These are phyloP conservation scores for Cladosporium sp. DNA, from an alignment of 2,329 filamentous ascomycete species.

Conservation along the genomic window DNA sequence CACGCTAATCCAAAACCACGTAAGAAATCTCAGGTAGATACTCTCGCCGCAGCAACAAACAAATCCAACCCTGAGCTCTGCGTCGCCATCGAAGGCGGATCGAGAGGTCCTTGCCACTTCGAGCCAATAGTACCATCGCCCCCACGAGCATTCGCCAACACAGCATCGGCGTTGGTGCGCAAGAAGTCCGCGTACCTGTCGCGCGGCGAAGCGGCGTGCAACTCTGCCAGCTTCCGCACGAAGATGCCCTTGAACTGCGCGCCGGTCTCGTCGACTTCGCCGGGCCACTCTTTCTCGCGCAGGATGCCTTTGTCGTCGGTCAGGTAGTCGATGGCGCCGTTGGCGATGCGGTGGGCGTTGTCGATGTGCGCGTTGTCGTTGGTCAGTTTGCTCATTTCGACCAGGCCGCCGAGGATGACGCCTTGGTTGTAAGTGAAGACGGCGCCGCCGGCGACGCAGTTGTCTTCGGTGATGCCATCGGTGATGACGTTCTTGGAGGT, in stretches of 20 bases:
- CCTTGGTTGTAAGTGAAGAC: constrained; percentile 63
- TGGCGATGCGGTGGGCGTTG: constrained; percentile 40
- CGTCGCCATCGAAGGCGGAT: constrained; percentile 55
- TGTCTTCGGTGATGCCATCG: constrained; percentile 48
- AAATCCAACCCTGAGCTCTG: constrained; percentile 69
- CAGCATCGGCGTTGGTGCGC: constrained; percentile 61
- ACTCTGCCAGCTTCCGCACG: constrained; percentile 62
- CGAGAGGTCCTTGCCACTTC: constrained; percentile 64
- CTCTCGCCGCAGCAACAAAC: constrained; percentile 59
- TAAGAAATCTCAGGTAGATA: not conserved
- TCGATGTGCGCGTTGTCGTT: constrained; percentile 37
- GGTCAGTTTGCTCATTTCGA: constrained; percentile 52
- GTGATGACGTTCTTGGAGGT: constrained; percentile 50
- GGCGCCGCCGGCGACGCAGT: constrained; percentile 44
- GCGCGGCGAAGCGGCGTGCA: constrained; percentile 55
- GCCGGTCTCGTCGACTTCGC: constrained; percentile 42
- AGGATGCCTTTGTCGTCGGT: constrained; percentile 42
- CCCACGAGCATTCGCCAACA: constrained; percentile 64
- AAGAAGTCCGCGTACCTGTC: constrained; percentile 57
- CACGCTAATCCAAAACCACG: not conserved
- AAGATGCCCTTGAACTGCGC: constrained; percentile 74
- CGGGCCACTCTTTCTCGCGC: constrained; percentile 36
- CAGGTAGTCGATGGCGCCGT: constrained; percentile 42
- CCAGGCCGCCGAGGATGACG: constrained; percentile 60
- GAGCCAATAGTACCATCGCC: constrained; percentile 54